Conservation (phyloP, 805 yeast species). For the Candida odintsovae region DNA sequence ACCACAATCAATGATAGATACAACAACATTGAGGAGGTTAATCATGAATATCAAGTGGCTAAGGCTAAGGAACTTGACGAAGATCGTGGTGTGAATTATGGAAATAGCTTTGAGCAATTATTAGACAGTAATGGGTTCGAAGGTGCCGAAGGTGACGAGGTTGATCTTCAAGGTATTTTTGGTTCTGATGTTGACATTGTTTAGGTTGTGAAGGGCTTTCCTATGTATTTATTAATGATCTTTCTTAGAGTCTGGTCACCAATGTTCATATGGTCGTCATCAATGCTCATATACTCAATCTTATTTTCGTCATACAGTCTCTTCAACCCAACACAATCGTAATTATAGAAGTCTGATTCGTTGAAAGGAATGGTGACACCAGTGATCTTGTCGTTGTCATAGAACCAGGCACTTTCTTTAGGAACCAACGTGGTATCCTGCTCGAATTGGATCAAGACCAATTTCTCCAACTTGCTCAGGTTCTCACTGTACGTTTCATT, state of each 20-base stretch:
- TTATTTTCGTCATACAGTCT: constrained; percentile 36
- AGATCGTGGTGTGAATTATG: background rate
- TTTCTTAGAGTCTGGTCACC: constrained; percentile 42
- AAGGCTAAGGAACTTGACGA: background rate
- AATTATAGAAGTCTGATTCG: constrained; percentile 42
- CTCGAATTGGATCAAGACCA: constrained; percentile 55
- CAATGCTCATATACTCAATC: constrained; percentile 44
- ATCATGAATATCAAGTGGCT: constrained; percentile 8
- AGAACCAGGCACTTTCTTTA: constrained; percentile 64
- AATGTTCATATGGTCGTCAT: constrained; percentile 64
- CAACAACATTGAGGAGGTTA: constrained; percentile 10
- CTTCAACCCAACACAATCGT: constrained; percentile 57
- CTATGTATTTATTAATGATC: constrained; percentile 41
- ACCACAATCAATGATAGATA: constrained; percentile 1
- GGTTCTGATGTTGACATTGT: constrained; percentile 22
- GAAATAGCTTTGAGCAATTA: background rate
- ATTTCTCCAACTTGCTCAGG: constrained; percentile 38
- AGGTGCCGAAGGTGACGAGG: background rate
- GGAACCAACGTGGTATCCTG: constrained; percentile 70
- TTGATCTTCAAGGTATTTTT: constrained; percentile 11
- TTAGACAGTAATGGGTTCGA: background rate
- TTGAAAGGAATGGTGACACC: constrained; percentile 40
- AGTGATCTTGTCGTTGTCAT: constrained; percentile 41
- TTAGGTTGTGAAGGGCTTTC: constrained; percentile 1
- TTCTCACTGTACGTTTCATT: constrained; percentile 38